A percentile compares a stretch with the other conserved stretches of the same genome.
phyloP scores from a whole-genome alignment of 2,329 filamentous ascomycete genomes.

The Basipetospora chlamydospora region DNA sequence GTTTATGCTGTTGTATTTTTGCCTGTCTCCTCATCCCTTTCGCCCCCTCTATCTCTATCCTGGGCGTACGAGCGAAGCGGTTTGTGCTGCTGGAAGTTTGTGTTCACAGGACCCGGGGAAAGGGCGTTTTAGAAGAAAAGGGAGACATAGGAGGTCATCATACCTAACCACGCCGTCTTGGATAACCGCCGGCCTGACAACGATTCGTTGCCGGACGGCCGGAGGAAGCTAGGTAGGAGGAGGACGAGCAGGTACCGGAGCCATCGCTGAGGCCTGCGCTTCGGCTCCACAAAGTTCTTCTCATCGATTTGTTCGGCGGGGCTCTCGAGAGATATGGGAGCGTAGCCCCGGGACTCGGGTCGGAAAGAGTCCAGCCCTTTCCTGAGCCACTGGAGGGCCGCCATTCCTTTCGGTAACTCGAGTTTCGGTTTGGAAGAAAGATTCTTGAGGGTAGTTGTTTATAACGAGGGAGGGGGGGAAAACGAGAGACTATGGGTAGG shows the following conservation, averaged over 20 bases:
- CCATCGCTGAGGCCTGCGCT: neutral
- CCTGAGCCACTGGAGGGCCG: neutral
- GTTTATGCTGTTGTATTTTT: neutral
- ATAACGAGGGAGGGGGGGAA: too few species aligned
- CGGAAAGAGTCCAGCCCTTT: neutral
- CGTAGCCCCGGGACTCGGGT: neutral
- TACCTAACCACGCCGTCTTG: slow-evolving; percentile 2
- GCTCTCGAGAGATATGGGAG: neutral
- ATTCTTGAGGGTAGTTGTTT: too few species aligned
- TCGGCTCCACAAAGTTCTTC: neutral
- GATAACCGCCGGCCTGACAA: neutral
- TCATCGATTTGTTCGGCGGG: neutral
- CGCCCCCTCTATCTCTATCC: too few species aligned
- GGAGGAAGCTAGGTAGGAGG: slow-evolving; percentile 3
- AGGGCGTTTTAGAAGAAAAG: too few species aligned
- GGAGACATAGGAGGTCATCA: too few species aligned
- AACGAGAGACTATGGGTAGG: too few species aligned
- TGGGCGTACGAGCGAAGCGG: neutral
- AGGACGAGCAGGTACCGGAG: neutral
- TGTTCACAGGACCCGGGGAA: neutral
- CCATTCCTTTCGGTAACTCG: neutral
- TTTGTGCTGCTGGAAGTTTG: too few species aligned
- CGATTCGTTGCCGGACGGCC: neutral
- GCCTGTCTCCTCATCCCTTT: too few species aligned
- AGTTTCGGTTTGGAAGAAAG: too few species aligned